phyloP scores from a whole-genome alignment of 192 early-diverging fungal genomes.

The Chytriomyces confervae region DNA sequence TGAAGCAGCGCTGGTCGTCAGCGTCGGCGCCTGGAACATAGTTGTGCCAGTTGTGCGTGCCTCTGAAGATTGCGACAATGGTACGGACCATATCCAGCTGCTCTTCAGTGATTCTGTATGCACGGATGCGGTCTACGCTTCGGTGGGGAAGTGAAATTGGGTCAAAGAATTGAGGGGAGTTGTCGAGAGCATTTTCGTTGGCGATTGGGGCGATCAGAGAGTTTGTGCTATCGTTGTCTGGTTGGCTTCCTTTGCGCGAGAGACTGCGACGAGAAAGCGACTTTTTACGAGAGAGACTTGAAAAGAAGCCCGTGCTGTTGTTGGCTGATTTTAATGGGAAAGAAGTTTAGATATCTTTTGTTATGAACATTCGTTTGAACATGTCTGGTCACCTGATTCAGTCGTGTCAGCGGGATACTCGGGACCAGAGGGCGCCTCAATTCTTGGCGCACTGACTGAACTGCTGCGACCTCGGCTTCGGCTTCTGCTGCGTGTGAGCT shows the following conservation, averaged over 20 bases:
- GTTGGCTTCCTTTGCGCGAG: neutral
- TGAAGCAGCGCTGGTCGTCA: constrained; percentile 43
- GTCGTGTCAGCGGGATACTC: too few relatives aligned
- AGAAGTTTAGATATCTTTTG: too few relatives aligned
- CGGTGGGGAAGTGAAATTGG: constrained; percentile 47
- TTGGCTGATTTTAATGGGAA: too few relatives aligned
- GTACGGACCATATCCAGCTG: constrained; percentile 34
- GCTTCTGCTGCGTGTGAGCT: constrained; percentile 1
- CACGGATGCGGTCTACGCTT: constrained; percentile 37
- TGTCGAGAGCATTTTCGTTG: neutral
- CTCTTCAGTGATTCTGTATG: constrained; percentile 36
- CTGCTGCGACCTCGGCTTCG: too few relatives aligned
- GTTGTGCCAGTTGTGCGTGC: constrained; percentile 53
- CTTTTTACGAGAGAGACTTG: neutral
- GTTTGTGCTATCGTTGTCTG: neutral
- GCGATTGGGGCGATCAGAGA: neutral
- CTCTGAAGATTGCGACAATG: constrained; percentile 40
- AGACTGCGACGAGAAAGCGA: neutral
- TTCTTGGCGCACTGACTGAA: too few relatives aligned
- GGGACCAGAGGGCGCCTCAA: too few relatives aligned
- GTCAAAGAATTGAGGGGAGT: constrained; percentile 41
- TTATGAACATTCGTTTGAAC: too few relatives aligned
- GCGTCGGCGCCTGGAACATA: constrained; percentile 41
- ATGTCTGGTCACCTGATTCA: too few relatives aligned
- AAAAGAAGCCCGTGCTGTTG: neutral